Base-by-base conservation (phyloP, 2,329 filamentous ascomycete species). In the Ceratocystis papillata region DNA sequence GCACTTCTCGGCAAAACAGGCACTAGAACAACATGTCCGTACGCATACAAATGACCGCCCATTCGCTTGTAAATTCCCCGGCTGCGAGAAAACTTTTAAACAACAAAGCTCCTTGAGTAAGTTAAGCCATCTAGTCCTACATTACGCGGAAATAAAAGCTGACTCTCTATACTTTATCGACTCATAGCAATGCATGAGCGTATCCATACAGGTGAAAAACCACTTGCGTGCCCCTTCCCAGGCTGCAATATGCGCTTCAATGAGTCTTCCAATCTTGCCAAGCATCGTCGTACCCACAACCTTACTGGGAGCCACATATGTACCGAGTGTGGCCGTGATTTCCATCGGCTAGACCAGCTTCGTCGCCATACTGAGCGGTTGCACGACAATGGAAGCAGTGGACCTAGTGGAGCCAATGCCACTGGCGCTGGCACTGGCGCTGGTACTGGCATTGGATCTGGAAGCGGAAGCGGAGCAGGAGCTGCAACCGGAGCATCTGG, bases 41-140 rank as follows among this genome's bases (percentile, higher is more conserved):
- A 87, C 82, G 1, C 87, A 89, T 71, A 86, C 84, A 0, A 83
- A 84, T 48, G 81, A 83, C 68, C 86, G 83, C 69, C 85, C 86
- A 30, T 86, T 83, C 74, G 75, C 78, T 50, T 89, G 86, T 72
- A 72, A 75, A 8, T 73, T 72, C 30, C 71, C 73, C 2, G 78
- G 77, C 45, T 87, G 84, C 69, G 74, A 73, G 25, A 84, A 84
- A 71, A 76, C 77, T 0, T 88, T 88, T 71, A 84, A 86, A 64
- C 85, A 87, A 69, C 85, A 87, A 69, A 87, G 83, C 69, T 85
- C 85, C 25, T 75, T 86, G 25, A 87, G 83, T 86, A 79, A 71
- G 80, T 76, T 41, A 2, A 1, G 41, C 37, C 17, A 28, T 37
- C 12, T 5, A 10, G 8, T 25, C 20, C 12, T 33, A 28, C 30